These are phyloP conservation scores for Colletotrichum sp. DNA, from an alignment of 2,329 filamentous ascomycete species.

Conservation along the genomic window DNA sequence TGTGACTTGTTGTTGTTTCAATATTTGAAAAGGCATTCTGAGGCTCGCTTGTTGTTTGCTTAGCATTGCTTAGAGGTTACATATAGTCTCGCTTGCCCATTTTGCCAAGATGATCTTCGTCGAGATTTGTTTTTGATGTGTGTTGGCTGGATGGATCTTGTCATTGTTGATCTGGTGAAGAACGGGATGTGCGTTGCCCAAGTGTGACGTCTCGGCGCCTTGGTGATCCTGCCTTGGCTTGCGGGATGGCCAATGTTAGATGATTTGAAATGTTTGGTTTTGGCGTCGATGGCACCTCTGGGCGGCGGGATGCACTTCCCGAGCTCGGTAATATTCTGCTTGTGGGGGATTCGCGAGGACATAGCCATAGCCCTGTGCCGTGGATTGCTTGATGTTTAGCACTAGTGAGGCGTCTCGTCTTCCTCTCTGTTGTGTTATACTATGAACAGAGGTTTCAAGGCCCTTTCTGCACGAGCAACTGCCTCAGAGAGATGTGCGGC, in stretches of 20 bases:
- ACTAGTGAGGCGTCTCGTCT: too few species aligned
- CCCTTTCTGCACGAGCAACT: background rate
- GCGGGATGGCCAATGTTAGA: background rate
- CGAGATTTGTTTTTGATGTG: background rate
- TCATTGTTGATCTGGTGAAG: background rate
- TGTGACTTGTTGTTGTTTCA: background rate
- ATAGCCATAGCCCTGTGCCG: background rate
- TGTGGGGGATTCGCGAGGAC: background rate
- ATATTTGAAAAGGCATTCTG: background rate
- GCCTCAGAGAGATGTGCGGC: rapidly evolving
- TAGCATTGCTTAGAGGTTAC: background rate
- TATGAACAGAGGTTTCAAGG: background rate
- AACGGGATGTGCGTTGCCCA: background rate
- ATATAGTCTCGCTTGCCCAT: background rate
- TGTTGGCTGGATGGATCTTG: background rate
- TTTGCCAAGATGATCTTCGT: background rate
- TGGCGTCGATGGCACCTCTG: background rate
- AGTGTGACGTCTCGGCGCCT: background rate
- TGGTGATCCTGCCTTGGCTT: background rate
- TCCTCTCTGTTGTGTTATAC: background rate
- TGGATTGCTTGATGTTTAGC: background rate
- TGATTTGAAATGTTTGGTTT: background rate
- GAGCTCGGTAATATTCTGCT: background rate
- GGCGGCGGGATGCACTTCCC: background rate
- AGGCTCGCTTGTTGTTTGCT: background rate